Evolutionary conservation across 768 basidiomycete species (phyloP).

Genomic region (Lepiota subincarnata): DNA sequence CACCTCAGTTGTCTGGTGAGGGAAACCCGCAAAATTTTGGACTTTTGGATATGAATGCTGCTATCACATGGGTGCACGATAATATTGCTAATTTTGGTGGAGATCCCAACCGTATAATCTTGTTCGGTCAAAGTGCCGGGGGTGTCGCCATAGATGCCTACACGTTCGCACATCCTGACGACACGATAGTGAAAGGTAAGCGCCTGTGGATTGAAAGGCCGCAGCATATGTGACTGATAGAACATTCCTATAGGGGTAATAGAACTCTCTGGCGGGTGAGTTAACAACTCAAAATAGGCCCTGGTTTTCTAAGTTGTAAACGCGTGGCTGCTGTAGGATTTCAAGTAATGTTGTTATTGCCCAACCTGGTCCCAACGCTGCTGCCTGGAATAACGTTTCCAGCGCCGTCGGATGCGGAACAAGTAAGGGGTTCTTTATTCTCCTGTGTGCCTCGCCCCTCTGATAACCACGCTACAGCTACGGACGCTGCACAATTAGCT

Average conservation of each 20-base stretch:
- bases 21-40: constrained; percentile 34
- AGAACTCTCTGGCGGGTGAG: constrained; percentile 32
- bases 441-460: neutral
- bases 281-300: neutral
- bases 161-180: constrained; percentile 29
- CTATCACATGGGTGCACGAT: constrained; percentile 43
- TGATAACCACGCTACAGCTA: constrained; percentile 2
- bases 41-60: constrained; percentile 36
- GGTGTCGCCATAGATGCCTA: constrained; percentile 30
- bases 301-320: neutral
- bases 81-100: constrained; percentile 44
- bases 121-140: constrained; percentile 37
- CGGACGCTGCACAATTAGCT: constrained; percentile 26
- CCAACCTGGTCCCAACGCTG: constrained; percentile 17
- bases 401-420: constrained; percentile 28
- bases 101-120: constrained; percentile 32
- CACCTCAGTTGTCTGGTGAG: constrained; percentile 29
- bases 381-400: constrained; percentile 29
- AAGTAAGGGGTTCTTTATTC: constrained; percentile 16
- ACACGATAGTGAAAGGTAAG: constrained; percentile 26
- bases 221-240: too few relatives aligned
- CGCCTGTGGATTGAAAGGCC: too few relatives aligned
- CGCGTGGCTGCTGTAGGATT: constrained; percentile 6
- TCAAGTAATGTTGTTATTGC: constrained; percentile 11
- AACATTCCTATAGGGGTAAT: constrained; percentile 23